Conservation (phyloP, 1,284 basidiomycete species). For the Takashimella koratensis region DNA sequence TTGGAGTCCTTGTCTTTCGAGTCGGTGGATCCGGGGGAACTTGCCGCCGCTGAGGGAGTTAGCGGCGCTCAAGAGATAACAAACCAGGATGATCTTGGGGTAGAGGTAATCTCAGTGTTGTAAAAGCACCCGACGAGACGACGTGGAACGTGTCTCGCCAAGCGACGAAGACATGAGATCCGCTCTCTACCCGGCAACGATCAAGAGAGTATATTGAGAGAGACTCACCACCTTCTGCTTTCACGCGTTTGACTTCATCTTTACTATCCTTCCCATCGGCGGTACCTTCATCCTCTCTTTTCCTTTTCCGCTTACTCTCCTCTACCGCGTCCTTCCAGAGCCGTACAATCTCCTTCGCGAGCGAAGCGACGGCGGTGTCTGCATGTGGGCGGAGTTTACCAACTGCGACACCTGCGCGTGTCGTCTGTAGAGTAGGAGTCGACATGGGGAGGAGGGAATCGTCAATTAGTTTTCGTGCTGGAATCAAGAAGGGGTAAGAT, state of each 20-base stretch:
- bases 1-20: background rate
- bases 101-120: no score
- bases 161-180: no score
- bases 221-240: slow-evolving; percentile 27
- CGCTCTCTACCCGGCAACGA: no score
- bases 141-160: no score
- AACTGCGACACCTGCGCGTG: slow-evolving; percentile 86
- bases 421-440: slow-evolving; percentile 44
- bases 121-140: no score
- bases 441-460: background rate
- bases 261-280: slow-evolving; percentile 21
- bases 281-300: slow-evolving; percentile 38
- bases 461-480: no score
- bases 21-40: background rate
- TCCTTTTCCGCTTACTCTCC: slow-evolving; percentile 59
- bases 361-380: slow-evolving; percentile 67
- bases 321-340: slow-evolving; percentile 86
- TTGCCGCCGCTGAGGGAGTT: background rate
- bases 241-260: slow-evolving; percentile 35
- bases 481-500: background rate
- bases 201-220: no score
- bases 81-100: no score
- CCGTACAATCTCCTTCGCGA: slow-evolving; percentile 90
- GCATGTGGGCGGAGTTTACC: slow-evolving; percentile 80
- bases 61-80: no score